A percentile compares a stretch with the other conserved stretches of the same genome.
phyloP scores from a whole-genome alignment of 1,284 basidiomycete genomes.

The Fistulinella cinereoalba region DNA sequence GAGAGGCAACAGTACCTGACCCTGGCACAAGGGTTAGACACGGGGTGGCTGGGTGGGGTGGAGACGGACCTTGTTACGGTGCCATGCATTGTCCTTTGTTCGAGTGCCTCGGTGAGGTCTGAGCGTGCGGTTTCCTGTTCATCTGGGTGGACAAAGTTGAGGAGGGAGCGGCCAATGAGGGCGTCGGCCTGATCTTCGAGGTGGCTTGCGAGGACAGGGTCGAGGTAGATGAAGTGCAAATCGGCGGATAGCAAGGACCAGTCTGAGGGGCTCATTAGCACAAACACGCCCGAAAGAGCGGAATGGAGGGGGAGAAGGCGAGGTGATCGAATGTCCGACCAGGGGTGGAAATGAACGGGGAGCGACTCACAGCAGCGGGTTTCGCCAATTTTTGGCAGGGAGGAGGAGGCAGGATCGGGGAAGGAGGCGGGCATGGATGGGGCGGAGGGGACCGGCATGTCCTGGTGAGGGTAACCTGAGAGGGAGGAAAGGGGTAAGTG shows the following conservation, averaged over 20 bases:
- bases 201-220: slow-evolving; percentile 80
- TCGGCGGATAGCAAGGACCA: slow-evolving; percentile 73
- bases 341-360: slow-evolving; percentile 10
- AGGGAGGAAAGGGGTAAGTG: slow-evolving; percentile 39
- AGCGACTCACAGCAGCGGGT: slow-evolving; percentile 68
- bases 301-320: slow-evolving; percentile 3
- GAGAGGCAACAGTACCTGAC: slow-evolving; percentile 75
- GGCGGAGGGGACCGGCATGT: slow-evolving; percentile 21
- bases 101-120: slow-evolving; percentile 78
- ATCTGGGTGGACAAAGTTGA: slow-evolving; percentile 88
- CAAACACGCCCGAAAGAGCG: slow-evolving; percentile 10
- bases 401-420: slow-evolving; percentile 17
- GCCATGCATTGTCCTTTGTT: slow-evolving; percentile 81
- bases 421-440: slow-evolving; percentile 21
- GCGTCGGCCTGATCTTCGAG: slow-evolving; percentile 67
- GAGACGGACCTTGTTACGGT: slow-evolving; percentile 77
- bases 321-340: slow-evolving; percentile 34
- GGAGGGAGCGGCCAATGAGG: slow-evolving; percentile 74
- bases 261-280: slow-evolving; percentile 40
- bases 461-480: slow-evolving; percentile 31
- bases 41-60: slow-evolving; percentile 10
- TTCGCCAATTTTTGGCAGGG: slow-evolving; percentile 57
- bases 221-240: slow-evolving; percentile 84
- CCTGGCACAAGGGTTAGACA: slow-evolving; percentile 39
- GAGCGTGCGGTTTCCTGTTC: slow-evolving; percentile 76